Evolutionary conservation across 2,329 filamentous ascomycete genomes (phyloP).

Genomic region (Calonectria pteridis): DNA sequence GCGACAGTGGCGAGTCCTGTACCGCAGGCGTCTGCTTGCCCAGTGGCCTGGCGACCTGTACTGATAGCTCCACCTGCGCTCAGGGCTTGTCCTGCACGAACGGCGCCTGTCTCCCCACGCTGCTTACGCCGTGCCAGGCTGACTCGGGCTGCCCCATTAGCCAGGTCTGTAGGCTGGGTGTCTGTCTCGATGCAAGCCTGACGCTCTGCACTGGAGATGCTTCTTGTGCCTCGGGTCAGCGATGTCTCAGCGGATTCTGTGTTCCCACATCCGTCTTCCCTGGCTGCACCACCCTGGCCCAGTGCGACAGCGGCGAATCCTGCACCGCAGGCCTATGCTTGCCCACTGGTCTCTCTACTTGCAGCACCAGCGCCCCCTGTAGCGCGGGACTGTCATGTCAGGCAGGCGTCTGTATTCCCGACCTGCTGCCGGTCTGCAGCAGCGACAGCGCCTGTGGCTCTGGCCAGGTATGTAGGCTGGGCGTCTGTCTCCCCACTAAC

Average conservation of each 20-base stretch:
- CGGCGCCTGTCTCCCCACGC: conserved; percentile 13
- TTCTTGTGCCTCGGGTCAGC: background rate
- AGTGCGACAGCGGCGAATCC: background rate
- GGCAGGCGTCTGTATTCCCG: background rate
- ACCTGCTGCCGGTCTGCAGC: background rate
- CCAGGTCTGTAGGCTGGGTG: conserved; percentile 5
- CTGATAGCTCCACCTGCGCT: background rate
- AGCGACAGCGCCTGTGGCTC: background rate
- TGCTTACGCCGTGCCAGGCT: background rate
- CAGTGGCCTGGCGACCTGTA: background rate
- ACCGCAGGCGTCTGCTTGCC: conserved; percentile 12
- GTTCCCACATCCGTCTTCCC: background rate
- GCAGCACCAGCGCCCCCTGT: background rate
- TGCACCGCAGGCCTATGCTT: conserved; percentile 7
- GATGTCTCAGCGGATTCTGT: conserved; percentile 6
- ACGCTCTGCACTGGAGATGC: background rate
- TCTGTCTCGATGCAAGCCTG: background rate
- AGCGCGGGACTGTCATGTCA: background rate
- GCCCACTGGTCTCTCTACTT: background rate
- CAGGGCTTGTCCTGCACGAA: background rate
- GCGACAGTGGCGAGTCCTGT: background rate
- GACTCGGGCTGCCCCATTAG: background rate
- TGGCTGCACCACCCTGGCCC: background rate
- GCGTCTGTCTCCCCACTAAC: conserved; percentile 4
- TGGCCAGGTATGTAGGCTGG: background rate